Percentiles rank a stretch among this genome's conserved stretches.
Conservation (phyloP, 2,329 filamentous ascomycete species). For the Phialemoniopsis sp. region DNA sequence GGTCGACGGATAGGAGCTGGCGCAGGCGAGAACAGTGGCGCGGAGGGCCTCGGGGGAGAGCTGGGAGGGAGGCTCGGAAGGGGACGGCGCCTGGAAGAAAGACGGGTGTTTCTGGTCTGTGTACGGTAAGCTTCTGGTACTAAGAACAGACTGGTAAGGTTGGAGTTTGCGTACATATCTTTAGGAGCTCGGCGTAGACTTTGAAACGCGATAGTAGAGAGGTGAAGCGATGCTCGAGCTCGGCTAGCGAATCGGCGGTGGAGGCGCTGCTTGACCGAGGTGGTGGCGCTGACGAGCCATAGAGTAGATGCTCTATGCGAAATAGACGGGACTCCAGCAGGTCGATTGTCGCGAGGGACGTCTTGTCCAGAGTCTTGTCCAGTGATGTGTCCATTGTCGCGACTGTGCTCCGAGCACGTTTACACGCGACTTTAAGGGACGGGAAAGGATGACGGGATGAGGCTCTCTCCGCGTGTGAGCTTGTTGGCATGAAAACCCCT, state of each 20-base stretch:
- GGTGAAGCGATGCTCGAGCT: slow-evolving; percentile 51
- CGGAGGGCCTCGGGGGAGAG: slow-evolving; percentile 47
- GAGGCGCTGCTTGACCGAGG: slow-evolving; percentile 30
- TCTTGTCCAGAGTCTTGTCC: slow-evolving; percentile 40
- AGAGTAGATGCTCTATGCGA: slow-evolving; percentile 55
- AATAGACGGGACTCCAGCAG: slow-evolving; percentile 55
- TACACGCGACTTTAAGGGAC: too few relatives aligned
- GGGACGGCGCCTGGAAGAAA: slow-evolving; percentile 45
- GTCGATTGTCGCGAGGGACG: slow-evolving; percentile 49
- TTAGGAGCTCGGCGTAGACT: slow-evolving; percentile 55
- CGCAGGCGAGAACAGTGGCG: slow-evolving; percentile 51
- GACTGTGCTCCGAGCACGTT: too few relatives aligned
- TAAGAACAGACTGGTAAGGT: background rate
- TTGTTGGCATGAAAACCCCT: background rate
- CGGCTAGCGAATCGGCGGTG: slow-evolving; percentile 37
- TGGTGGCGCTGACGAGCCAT: slow-evolving; percentile 36
- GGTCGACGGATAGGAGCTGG: slow-evolving; percentile 49
- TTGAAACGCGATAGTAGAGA: slow-evolving; percentile 44
- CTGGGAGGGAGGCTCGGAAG: slow-evolving; percentile 44
- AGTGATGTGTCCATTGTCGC: slow-evolving; percentile 6
- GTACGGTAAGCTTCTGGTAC: slow-evolving; percentile 4
- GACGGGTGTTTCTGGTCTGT: slow-evolving; percentile 50
- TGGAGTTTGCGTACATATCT: slow-evolving; percentile 46
- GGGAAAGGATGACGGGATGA: too few relatives aligned
- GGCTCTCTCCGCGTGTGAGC: too few relatives aligned